A percentile compares a stretch with the other conserved stretches of the same genome.
phyloP scores from a whole-genome alignment of 1,139 yeast species.

The Hyphopichia fennica region DNA sequence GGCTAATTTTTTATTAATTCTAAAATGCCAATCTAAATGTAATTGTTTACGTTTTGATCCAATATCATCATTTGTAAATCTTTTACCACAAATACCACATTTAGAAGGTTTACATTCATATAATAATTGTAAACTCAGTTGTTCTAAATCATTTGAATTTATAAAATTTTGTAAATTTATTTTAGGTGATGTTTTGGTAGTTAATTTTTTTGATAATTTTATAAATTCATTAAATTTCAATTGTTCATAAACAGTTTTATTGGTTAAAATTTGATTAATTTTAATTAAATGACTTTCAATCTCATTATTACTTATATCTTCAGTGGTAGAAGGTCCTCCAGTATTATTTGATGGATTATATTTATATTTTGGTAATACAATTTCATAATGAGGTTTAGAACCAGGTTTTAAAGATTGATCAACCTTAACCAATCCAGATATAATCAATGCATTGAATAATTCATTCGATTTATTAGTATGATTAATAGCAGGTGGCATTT shows the following conservation, averaged over 20 bases:
- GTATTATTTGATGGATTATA: slow-evolving; percentile 17
- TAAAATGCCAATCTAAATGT: slow-evolving; percentile 96
- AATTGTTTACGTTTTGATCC: slow-evolving; percentile 55
- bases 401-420: slow-evolving; percentile 48
- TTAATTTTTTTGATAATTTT: slow-evolving; percentile 20
- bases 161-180: slow-evolving; percentile 38
- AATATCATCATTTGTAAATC: slow-evolving; percentile 65
- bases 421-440: slow-evolving; percentile 38
- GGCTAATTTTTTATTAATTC: slow-evolving; percentile 79
- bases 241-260: slow-evolving; percentile 31
- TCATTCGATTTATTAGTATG: slow-evolving; percentile 17
- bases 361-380: slow-evolving; percentile 38
- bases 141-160: slow-evolving; percentile 29
- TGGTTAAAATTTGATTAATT: slow-evolving; percentile 7
- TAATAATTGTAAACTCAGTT: slow-evolving; percentile 35
- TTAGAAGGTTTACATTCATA: slow-evolving; percentile 70
- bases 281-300: slow-evolving; percentile 33
- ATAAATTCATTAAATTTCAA: slow-evolving; percentile 28
- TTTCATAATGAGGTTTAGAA: slow-evolving; percentile 36
- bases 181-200: slow-evolving; percentile 7
- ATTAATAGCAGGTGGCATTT: slow-evolving; percentile 2
- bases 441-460: slow-evolving; percentile 33
- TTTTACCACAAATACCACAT: slow-evolving; percentile 87
- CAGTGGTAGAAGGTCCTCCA: slow-evolving; percentile 17
- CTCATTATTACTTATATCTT: slow-evolving; percentile 15